phyloP scores from a whole-genome alignment of 1,284 basidiomycete species.

The Irpex lacteus region DNA sequence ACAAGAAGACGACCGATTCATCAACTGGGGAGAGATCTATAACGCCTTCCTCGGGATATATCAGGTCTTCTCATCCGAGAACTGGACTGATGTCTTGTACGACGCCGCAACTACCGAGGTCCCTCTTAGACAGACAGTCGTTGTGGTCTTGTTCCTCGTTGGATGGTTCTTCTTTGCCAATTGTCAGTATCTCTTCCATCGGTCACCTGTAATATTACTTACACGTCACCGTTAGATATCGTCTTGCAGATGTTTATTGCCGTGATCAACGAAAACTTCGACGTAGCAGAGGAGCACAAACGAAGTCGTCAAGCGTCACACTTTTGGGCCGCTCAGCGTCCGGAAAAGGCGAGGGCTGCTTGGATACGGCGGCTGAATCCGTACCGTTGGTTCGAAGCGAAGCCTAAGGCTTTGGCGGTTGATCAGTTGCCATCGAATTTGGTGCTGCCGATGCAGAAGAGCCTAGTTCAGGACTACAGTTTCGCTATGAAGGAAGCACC shows the following conservation, averaged over 20 bases:
- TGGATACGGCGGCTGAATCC: constrained; percentile 87
- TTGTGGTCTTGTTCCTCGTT: constrained; percentile 77
- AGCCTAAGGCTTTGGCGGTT: constrained; percentile 72
- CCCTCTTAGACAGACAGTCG: constrained; percentile 66
- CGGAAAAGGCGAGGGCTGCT: constrained; percentile 47
- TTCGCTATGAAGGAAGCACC: constrained; percentile 35
- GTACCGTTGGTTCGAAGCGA: constrained; percentile 78
- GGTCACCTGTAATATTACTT: constrained; percentile 11
- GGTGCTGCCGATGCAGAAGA: constrained; percentile 75
- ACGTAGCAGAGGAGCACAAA: constrained; percentile 91
- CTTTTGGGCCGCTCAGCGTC: constrained; percentile 59
- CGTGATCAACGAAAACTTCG: constrained; percentile 97
- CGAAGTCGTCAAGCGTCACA: constrained; percentile 76
- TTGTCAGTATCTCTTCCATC: constrained; percentile 52
- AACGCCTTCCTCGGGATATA: constrained; percentile 91
- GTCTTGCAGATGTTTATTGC: constrained; percentile 98
- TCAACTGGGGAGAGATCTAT: constrained; percentile 90
- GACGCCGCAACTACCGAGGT: constrained; percentile 63
- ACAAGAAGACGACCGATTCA: constrained; percentile 36
- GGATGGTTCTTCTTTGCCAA: constrained; percentile 94
- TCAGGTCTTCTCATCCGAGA: constrained; percentile 92
- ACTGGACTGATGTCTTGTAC: constrained; percentile 91
- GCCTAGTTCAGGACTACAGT: constrained; percentile 62
- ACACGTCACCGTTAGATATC: constrained; percentile 61
- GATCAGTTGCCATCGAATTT: constrained; percentile 71